Evolutionary conservation across 306 rosid genomes (phyloP).

Genomic region (Senna siamea): DNA sequence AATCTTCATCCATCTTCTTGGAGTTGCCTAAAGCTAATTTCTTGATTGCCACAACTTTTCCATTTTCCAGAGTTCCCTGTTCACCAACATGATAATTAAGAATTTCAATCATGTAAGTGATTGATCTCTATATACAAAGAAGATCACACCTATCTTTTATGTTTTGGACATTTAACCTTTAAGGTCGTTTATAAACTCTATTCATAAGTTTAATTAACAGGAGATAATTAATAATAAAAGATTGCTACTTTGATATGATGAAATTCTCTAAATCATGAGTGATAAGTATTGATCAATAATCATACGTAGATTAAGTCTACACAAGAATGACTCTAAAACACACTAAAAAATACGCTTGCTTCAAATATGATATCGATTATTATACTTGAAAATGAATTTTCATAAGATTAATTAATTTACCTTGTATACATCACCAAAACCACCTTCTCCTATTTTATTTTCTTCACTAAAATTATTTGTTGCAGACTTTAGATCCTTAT

Average conservation of each 20-base stretch:
- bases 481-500: slow-evolving; percentile 65
- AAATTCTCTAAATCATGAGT: too few species aligned
- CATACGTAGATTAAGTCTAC: too few species aligned
- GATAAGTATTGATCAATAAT: too few species aligned
- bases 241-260: too few species aligned
- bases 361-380: background rate
- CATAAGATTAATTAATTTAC: slow-evolving; percentile 23
- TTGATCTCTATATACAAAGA: too few species aligned
- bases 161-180: too few species aligned
- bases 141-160: too few species aligned
- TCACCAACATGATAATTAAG: background rate
- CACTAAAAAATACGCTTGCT: background rate
- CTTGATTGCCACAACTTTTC: slow-evolving; percentile 72
- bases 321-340: background rate
- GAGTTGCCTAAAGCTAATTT: slow-evolving; percentile 54
- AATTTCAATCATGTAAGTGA: background rate
- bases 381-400: background rate
- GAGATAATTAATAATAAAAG: too few species aligned
- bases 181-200: too few species aligned
- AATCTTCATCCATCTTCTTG: slow-evolving; percentile 50
- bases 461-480: slow-evolving; percentile 60
- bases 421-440: slow-evolving; percentile 77
- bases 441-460: slow-evolving; percentile 78
- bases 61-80: slow-evolving; percentile 72
- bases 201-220: too few species aligned